Evolutionary conservation across 148 eudicot genomes (phyloP), one percentile per base, ranked within the genome.

Genomic region (Simmondsia chinensis): DNA sequence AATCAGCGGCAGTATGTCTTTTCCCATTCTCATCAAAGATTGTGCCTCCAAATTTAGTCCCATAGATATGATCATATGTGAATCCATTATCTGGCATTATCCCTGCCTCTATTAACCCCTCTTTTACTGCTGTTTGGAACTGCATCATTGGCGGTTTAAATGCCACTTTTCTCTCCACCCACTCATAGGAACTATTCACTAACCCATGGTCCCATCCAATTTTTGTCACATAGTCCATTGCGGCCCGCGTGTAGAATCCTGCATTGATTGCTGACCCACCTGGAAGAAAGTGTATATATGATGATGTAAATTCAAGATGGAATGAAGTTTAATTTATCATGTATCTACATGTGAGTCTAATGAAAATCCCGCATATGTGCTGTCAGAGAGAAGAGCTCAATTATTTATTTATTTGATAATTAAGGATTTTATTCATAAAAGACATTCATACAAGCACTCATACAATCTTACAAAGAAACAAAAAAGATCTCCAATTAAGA

Each of bases 1-100:
- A 61, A 42, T 89, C 93, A 21, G 95, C 97, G 39, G 95, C 87
- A 20, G 94, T 80, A 54, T 89, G 97, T 14, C 95, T 55, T n/a
- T 43, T 39, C n/a, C 87, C 97, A 33, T 64, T 39, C 9, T 26
- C 41, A 61, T 89, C 97, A 49, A 89, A 89, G 6, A 78, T 89
- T 6, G 80, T 60, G 19, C 97, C 97, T 17, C 97, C 97, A 17
- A 76, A 48, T 47, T 89, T 84, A 0, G 93, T 81, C 30, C 97
- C 97, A 7, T 37, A 37, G 13, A 75, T 19, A 50, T 89, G 97
- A 3, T 84, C 95, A 16, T 27, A 84, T 13, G 93, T 83, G 52
- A 66, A 89, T 4, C 91, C 91, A 17, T 76, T 80, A 43, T 75
- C 14, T 0, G 97, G 97, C 50, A 31, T 12, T 0, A 83, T 57